Base-by-base conservation (phyloP, 169 alveolate species). In the Cryptosporidium parvum region DNA sequence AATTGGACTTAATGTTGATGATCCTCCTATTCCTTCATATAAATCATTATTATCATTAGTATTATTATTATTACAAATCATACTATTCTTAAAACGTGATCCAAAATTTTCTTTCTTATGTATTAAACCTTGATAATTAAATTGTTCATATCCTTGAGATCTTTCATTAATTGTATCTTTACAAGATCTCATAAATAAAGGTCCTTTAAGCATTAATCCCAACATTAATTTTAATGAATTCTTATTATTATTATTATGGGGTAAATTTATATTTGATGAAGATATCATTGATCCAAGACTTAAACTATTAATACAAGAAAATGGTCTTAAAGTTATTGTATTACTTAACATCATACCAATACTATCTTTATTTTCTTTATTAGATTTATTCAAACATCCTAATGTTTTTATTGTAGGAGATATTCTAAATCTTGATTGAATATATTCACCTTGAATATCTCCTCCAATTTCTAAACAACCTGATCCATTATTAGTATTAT, bases 161-260 rank as follows among this genome's bases (percentile, higher is more conserved):
- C 18, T 1, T 23, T 33, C 70, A 8, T 42, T 12, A 42, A 42
- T 0, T 8, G 14, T 23, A 21, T 59, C 18, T 1, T 59, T 31
- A 12, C 14, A 42, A 42, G 48, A 42, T 59, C n/a, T 2, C 21
- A 56, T n/a, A 26, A n/a, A 56, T 4, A 80, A 23, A 16, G 89
- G 89, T 12, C 89, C 89, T 48, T 39, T 80, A 18, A 80, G 23
- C 70, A 65, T 37, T 80, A 65, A 39, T 26, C 89, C 89, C 61
- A 80, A 37, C 21, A 70, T 18, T n/a, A 59, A 6, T n/a, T 62
- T 80, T 18, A 80, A 9, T 18, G 89, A 80, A 80, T 80, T 80
- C n/a, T n/a, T n/a, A n/a, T 8, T 65, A 31, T 33, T 42, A 42
- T 42, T 42, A 8, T 42, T 42, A 42, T 61, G 62, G 14, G 80